Evolutionary conservation across 23 red algal genomes (phyloP).

Genomic region (Pyropia haitanensis): DNA sequence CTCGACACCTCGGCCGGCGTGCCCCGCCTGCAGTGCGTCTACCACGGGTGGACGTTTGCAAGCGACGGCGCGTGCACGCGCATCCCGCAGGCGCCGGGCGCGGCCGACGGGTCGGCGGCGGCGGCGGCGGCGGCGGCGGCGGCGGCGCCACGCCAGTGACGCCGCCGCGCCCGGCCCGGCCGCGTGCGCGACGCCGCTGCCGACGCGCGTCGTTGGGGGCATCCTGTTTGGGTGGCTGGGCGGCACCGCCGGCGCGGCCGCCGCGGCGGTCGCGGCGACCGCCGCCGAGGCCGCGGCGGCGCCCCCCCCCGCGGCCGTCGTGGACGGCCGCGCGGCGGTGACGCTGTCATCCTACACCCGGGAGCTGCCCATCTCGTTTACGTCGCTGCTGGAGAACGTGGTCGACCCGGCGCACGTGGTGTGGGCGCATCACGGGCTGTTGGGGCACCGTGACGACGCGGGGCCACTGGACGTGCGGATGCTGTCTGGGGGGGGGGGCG

Average conservation of each 20-base stretch:
- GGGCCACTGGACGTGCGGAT: conserved; percentile 31
- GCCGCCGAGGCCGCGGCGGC: not conserved
- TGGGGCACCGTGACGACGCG: conserved; percentile 24
- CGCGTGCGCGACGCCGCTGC: conserved; percentile 17
- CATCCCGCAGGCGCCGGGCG: conserved; percentile 10
- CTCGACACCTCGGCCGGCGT: not conserved
- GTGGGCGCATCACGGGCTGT: conserved; percentile 38
- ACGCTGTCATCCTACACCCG: conserved; percentile 17
- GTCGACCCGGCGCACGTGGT: conserved; percentile 47
- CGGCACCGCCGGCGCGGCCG: not conserved
- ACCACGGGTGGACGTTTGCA: conserved; percentile 44
- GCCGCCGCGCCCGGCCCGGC: not conserved
- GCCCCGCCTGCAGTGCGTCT: conserved; percentile 26
- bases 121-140: too few species aligned
- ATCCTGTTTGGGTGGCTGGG: conserved; percentile 34
- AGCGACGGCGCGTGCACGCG: conserved; percentile 4
- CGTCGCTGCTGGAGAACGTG: conserved; percentile 27
- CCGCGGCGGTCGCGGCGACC: not conserved
- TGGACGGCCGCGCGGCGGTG: conserved; percentile 1
- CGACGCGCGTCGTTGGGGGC: not conserved
- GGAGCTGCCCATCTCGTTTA: conserved; percentile 23
- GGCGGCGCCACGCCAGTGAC: too few species aligned
- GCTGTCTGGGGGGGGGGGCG: not conserved
- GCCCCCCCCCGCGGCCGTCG: not conserved
- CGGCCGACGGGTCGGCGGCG: not conserved